Evolutionary conservation across 1,284 basidiomycete genomes (phyloP), one percentile per base, ranked within the genome.

Genomic region (Microbotryum saponariae): DNA sequence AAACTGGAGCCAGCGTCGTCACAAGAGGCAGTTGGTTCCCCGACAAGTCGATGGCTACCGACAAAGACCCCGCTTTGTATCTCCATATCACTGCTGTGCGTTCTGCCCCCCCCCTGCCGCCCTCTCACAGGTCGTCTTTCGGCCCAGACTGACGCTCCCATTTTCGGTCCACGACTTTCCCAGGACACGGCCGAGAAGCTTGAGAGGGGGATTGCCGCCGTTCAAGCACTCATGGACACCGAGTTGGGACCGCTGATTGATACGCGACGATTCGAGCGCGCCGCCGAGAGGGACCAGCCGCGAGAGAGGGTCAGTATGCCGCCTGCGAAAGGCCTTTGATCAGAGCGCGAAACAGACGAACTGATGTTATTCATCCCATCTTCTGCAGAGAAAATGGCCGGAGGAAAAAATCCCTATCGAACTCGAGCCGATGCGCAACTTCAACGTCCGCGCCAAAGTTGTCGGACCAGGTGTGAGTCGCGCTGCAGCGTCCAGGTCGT

Each of bases 381-480:
- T 4, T 4, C 72, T 73, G 63, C 72, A 77, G 84, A 81, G 89
- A 62, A 94, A 92, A 83, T 96, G 92, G 92, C 91, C 91, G 4
- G 92, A 96, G 75, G 91, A 91, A 77, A 94, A 93, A 75, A 78
- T 96, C 14, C 84, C 83, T 4, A 89, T 98, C 60, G 86, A 85
- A 12, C 76, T 98, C 56, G 92, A 97, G 33, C 86, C 85, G 55
- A 83, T 97, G 70, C 82, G 93, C 54, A 97, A 97, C 77, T 98
- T 98, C 78, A 97, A 98, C 74, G 86, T 98, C 59, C 82, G 96
- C 60, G 92, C 93, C 16, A 98, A 98, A 78, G 89, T 97, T 29
- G 94, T 98, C 48, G 94, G 94, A 6, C 96, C 94, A 10, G 85
- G 84, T 63, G 89, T 90, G 75, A 67, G 83, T 80, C 46, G 20